phyloP scores from a whole-genome alignment of 371 early-diverging fungal genomes.

The Apophysomyces sp. region DNA sequence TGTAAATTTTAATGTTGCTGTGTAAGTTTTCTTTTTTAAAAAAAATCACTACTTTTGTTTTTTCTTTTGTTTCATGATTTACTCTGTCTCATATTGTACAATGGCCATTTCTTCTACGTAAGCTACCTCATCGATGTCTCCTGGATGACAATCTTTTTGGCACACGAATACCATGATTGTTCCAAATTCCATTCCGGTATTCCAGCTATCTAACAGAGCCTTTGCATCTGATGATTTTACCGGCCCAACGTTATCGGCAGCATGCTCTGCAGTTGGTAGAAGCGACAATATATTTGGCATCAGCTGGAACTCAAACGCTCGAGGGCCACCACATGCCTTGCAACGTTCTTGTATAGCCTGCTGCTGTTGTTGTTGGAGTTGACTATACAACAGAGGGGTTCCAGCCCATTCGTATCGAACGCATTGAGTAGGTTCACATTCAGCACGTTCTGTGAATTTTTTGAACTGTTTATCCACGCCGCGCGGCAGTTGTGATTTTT shows the following conservation, averaged over 20 bases:
- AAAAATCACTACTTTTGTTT: neutral
- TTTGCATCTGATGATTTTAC: constrained; percentile 31
- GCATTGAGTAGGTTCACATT: constrained; percentile 81
- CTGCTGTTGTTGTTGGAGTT: constrained; percentile 27
- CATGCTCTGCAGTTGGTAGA: constrained; percentile 53
- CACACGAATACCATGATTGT: constrained; percentile 86
- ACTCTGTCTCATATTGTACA: constrained; percentile 68
- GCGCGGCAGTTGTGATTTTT: constrained; percentile 66
- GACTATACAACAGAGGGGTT: constrained; percentile 62
- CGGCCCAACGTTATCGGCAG: constrained; percentile 22
- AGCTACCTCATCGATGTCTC: constrained; percentile 28
- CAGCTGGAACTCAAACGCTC: constrained; percentile 90
- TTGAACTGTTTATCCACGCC: constrained; percentile 82
- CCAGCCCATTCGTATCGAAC: constrained; percentile 80
- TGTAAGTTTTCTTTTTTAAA: constrained; percentile 1
- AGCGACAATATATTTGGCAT: constrained; percentile 86
- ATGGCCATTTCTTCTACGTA: constrained; percentile 68
- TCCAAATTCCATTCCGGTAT: constrained; percentile 92
- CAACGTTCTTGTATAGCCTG: constrained; percentile 56
- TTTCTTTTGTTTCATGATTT: constrained; percentile 7
- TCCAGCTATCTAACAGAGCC: constrained; percentile 50
- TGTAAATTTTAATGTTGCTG: constrained; percentile 2
- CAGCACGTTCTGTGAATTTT: constrained; percentile 71
- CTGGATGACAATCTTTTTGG: constrained; percentile 72
- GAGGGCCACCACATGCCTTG: constrained; percentile 64